phyloP scores from a whole-genome alignment of 2,329 filamentous ascomycete species.

The Tolypocladium ovalisporum region DNA sequence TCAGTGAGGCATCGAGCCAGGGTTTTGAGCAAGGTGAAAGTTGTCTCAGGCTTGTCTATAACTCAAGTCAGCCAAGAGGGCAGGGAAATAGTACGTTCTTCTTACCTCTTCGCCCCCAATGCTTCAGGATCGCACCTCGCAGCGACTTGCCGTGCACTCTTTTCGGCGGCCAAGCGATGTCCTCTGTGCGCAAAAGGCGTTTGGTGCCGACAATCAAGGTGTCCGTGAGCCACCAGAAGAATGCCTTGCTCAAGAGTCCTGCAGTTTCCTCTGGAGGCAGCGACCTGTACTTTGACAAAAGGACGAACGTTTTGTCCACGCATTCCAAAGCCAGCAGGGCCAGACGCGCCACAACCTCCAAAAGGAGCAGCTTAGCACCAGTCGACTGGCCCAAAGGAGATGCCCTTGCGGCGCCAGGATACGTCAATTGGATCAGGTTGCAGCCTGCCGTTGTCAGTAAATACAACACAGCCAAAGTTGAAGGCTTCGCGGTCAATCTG shows the following conservation, averaged over 20 bases:
- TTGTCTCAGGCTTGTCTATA: neutral
- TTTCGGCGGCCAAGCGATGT: neutral
- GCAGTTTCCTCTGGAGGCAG: neutral
- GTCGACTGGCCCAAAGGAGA: too few species aligned
- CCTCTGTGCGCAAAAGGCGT: neutral
- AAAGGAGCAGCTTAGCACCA: neutral
- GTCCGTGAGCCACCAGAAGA: neutral
- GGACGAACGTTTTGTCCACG: neutral
- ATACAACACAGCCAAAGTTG: neutral
- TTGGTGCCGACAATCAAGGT: neutral
- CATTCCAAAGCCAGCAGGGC: neutral
- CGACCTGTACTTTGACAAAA: neutral
- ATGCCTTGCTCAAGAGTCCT: neutral
- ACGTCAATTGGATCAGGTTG: neutral
- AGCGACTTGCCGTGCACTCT: neutral
- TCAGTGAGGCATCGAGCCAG: neutral
- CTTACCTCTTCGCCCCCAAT: neutral
- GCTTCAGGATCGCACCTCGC: neutral
- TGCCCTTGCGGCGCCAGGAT: neutral
- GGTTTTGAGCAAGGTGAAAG: neutral
- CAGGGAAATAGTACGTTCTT: accelerated
- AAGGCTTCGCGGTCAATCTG: neutral
- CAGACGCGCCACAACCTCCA: neutral
- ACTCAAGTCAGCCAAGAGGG: neutral
- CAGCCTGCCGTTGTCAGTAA: neutral